phyloP scores from a whole-genome alignment of 31 red algal genomes.

The Asparagopsis taxiformis region DNA sequence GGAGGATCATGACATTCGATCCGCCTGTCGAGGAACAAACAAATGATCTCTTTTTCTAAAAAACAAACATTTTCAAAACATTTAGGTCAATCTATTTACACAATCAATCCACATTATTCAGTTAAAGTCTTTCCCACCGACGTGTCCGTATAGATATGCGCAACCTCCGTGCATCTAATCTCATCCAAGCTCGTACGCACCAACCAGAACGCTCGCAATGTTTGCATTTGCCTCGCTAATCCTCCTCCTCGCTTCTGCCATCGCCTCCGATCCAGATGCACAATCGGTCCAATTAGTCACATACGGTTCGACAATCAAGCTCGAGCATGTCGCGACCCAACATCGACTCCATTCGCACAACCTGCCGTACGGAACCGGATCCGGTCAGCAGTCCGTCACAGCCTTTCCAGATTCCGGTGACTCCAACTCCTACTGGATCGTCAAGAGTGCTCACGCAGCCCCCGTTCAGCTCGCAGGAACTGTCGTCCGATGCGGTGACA shows the following conservation, averaged over 20 bases:
- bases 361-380: slow-evolving; percentile 85
- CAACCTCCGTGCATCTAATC: too few species aligned
- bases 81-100: too few species aligned
- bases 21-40: too few species aligned
- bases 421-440: slow-evolving; percentile 83
- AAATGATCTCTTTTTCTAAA: too few species aligned
- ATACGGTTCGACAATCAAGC: slow-evolving; percentile 89
- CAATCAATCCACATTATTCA: too few species aligned
- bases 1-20: too few species aligned
- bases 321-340: slow-evolving; percentile 70
- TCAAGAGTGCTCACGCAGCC: slow-evolving; percentile 44
- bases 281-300: slow-evolving; percentile 17
- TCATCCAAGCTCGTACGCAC: too few species aligned
- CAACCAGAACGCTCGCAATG: not conserved
- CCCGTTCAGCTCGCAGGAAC: slow-evolving; percentile 20
- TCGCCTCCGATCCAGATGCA: not conserved
- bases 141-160: too few species aligned
- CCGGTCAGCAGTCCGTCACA: slow-evolving; percentile 89
- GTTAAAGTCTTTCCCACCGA: too few species aligned
- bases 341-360: slow-evolving; percentile 85
- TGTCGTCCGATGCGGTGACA: slow-evolving; percentile 62
- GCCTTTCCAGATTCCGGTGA: slow-evolving; percentile 52
- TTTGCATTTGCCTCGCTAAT: not conserved
- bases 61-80: too few species aligned
- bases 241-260: not conserved